A percentile compares a stretch with the other conserved stretches of the same genome.
Conservation (phyloP, 257 asterid species). For the Dorcoceras hygrometricum region DNA sequence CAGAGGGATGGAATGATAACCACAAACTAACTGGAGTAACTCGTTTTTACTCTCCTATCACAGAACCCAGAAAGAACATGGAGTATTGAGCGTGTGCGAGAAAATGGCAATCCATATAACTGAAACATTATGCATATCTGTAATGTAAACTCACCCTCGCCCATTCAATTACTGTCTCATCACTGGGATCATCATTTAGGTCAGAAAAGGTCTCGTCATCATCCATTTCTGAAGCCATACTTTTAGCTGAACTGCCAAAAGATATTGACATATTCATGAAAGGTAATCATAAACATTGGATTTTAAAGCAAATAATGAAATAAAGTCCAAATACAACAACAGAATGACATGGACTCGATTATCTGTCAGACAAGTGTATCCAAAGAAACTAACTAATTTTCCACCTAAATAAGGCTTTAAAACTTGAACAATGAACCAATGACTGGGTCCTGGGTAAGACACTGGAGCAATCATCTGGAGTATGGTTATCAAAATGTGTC, state of each 20-base stretch:
- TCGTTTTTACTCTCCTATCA: conserved; percentile 74
- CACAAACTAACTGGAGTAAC: conserved; percentile 76
- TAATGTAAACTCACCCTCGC: conserved; percentile 53
- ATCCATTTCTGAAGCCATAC: conserved; percentile 53
- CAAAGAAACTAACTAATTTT: conserved; percentile 23
- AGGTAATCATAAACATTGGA: conserved; percentile 4
- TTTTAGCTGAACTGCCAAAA: conserved; percentile 81
- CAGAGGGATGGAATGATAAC: conserved; percentile 60
- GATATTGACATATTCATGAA: conserved; percentile 26
- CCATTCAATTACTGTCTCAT: conserved; percentile 67
- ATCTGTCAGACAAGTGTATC: background rate
- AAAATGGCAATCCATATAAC: conserved; percentile 22
- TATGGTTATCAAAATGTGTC: conserved; percentile 28
- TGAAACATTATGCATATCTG: conserved; percentile 9
- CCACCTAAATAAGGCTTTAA: conserved; percentile 79
- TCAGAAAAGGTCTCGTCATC: conserved; percentile 41
- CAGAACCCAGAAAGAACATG: conserved; percentile 26
- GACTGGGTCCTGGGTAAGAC: conserved; percentile 34
- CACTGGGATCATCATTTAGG: conserved; percentile 46
- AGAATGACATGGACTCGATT: conserved; percentile 9
- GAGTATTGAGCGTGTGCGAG: conserved; percentile 11
- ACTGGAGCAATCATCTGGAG: conserved; percentile 39
- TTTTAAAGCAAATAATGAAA: conserved; percentile 17
- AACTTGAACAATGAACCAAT: conserved; percentile 44
- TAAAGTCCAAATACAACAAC: conserved; percentile 19